Percentiles rank a stretch among this genome's conserved stretches.
Evolutionary conservation across 1,284 basidiomycete genomes (phyloP).

Genomic region (Volvariella surrecta): DNA sequence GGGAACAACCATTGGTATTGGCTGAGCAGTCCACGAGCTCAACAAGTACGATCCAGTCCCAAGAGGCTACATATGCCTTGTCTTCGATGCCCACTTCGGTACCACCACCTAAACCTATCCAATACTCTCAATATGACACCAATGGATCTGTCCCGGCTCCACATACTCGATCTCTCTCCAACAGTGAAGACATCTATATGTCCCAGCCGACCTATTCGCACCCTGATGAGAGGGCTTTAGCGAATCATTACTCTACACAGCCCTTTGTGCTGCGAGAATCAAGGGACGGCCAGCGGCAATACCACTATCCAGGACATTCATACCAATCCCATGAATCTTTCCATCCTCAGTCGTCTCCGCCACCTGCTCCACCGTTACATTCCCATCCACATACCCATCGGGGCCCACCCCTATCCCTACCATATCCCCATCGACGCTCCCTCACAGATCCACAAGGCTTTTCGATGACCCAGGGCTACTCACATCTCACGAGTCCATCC

Average conservation of each 20-base stretch:
- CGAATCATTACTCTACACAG: not conserved
- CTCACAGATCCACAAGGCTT: slow-evolving; percentile 42
- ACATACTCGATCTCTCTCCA: not conserved
- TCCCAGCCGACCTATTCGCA: not conserved
- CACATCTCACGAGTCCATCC: slow-evolving; percentile 29
- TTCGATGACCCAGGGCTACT: slow-evolving; percentile 31
- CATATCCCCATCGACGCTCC: slow-evolving; percentile 34
- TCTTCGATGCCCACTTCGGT: slow-evolving; percentile 30
- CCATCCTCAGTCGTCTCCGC: slow-evolving; percentile 3
- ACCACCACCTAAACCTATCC: slow-evolving; percentile 25
- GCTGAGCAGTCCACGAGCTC: slow-evolving; percentile 33
- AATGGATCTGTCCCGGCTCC: not conserved
- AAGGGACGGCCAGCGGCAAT: not conserved
- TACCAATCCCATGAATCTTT: slow-evolving; percentile 4
- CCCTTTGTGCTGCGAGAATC: not conserved
- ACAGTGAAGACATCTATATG: not conserved
- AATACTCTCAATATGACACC: slow-evolving; percentile 24
- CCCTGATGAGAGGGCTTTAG: not conserved
- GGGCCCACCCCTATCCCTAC: slow-evolving; percentile 17
- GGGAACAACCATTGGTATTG: slow-evolving; percentile 53
- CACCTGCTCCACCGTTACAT: slow-evolving; percentile 16
- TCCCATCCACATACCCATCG: slow-evolving; percentile 22
- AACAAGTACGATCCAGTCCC: slow-evolving; percentile 8
- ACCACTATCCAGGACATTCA: not conserved
- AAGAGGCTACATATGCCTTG: slow-evolving; percentile 29